These are phyloP conservation scores for Alloascoidea africana DNA, from an alignment of 805 yeast species.

Conservation along the genomic window DNA sequence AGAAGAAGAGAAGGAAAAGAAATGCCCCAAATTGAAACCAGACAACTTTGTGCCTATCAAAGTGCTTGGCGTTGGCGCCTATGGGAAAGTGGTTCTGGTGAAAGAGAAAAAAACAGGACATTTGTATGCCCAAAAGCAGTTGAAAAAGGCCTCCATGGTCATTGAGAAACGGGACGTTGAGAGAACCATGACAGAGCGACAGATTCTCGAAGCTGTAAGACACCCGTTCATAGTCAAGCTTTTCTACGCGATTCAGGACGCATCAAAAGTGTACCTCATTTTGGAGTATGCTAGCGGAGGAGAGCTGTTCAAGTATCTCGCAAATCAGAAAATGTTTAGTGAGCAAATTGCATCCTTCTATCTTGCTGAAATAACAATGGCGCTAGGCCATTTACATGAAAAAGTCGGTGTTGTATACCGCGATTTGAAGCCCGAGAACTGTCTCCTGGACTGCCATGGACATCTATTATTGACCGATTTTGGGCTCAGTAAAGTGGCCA, in stretches of 20 bases:
- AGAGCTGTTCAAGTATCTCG: constrained; percentile 37
- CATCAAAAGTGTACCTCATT: constrained; percentile 40
- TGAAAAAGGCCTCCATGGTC: constrained; percentile 47
- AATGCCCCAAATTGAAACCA: not conserved
- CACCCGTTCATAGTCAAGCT: constrained; percentile 54
- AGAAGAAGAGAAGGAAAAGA: no score
- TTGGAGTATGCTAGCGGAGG: constrained; percentile 61
- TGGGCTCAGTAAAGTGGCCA: constrained; percentile 26
- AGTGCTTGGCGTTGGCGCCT: constrained; percentile 60
- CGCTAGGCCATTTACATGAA: constrained; percentile 40
- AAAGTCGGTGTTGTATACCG: constrained; percentile 51
- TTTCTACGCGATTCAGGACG: constrained; percentile 53
- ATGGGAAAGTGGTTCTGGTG: constrained; percentile 57
- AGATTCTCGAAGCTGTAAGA: constrained; percentile 35
- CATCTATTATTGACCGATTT: constrained; percentile 57
- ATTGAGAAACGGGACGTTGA: constrained; percentile 32
- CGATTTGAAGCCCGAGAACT: constrained; percentile 61
- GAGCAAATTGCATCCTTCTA: constrained; percentile 45
- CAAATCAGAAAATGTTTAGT: constrained; percentile 12
- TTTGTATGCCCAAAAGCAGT: constrained; percentile 54
- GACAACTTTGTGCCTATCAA: constrained; percentile 41
- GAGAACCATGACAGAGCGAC: constrained; percentile 50
- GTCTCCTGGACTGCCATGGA: constrained; percentile 42
- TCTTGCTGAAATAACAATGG: constrained; percentile 49
- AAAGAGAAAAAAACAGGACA: constrained; percentile 35